Base-by-base conservation (phyloP, 345 rosid genomes). In the Salix arbutifolia region DNA sequence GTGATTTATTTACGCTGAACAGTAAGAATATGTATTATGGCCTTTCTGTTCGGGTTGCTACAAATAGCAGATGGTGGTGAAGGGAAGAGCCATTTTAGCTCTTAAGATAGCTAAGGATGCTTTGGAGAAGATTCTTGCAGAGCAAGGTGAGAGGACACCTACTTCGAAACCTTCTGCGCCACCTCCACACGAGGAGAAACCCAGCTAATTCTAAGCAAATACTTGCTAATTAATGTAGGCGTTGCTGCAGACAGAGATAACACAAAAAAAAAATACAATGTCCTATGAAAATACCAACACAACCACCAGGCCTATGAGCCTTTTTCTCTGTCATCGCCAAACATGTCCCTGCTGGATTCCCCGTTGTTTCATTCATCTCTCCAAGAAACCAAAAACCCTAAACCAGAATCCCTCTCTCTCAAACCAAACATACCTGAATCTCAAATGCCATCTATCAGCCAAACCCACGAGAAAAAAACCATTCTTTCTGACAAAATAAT, bases 121-220 rank as follows among this genome's bases (percentile, higher is more conserved):
- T 77, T 83, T 96, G 89, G 99, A 93, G 80, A 91, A 90, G 86
- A 81, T 96, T 82, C 97, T 96, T 68, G 94, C 98, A 8, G 94
- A 87, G 82, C 97, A 91, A 85, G 94, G 94, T 73, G 94, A 82
- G 83, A 76, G 56, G 28, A 83, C 88, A 80, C 61, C 88, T 72
- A 71, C 68, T 67, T 74, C 79, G 25, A 90, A 83, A 62, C 79
- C 88, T 44, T 66, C 88, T 76, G 74, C 82, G 13, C 67, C 77
- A 61, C 83, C 88, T 23, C 80, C 83, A 0, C 79, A 80, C 75
- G 91, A 85, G 83, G 93, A 88, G 70, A 84, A 85, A 83, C 78
- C 81, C 35, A 33, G 5, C 35, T 77, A 83, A 85, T 75, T 76
- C 78, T 74, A 88, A 80, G 87, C 67, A 35, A 35, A 35, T 35